These are phyloP conservation scores for Zarea fungicola DNA, from an alignment of 2,329 filamentous ascomycete genomes.

Conservation along the genomic window DNA sequence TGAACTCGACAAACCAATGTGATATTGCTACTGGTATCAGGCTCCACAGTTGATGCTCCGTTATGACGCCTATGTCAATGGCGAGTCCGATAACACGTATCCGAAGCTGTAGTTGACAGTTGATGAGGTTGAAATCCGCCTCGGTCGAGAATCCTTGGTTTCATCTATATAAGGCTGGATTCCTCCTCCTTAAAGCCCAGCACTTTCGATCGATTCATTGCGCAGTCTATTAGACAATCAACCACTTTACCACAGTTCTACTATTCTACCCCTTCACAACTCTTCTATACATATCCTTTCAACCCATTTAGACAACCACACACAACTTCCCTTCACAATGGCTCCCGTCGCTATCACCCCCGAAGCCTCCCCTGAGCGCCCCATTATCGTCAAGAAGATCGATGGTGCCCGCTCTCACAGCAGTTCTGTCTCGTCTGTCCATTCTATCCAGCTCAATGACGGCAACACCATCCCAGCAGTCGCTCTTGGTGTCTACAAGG, in stretches of 20 bases:
- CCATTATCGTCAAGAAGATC: constrained; percentile 26
- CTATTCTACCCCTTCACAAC: not conserved
- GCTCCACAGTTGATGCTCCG: constrained; percentile 12
- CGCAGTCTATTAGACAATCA: too few relatives aligned
- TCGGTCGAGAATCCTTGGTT: not conserved
- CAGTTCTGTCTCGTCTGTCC: constrained; percentile 20
- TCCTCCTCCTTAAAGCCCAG: not conserved
- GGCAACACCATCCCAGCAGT: constrained; percentile 60
- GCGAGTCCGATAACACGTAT: constrained; percentile 11
- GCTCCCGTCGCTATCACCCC: constrained; percentile 32
- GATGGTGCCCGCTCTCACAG: constrained; percentile 21
- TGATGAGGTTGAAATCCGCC: not conserved
- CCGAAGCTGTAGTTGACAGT: constrained; percentile 4
- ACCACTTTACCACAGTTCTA: too few relatives aligned
- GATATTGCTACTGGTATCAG: constrained; percentile 9
- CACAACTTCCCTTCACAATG: constrained; percentile 22
- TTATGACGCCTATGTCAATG: constrained; percentile 13
- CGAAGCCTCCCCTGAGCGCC: constrained; percentile 28
- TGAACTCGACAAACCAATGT: not conserved
- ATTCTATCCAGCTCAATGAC: constrained; percentile 62
- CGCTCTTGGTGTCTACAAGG: constrained; percentile 44
- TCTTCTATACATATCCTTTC: constrained; percentile 4
- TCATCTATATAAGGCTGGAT: constrained; percentile 10
- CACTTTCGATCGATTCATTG: not conserved
- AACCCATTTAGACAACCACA: constrained; percentile 1